phyloP scores from a whole-genome alignment of 495 filamentous ascomycete genomes.

The Sporormia fimetaria region DNA sequence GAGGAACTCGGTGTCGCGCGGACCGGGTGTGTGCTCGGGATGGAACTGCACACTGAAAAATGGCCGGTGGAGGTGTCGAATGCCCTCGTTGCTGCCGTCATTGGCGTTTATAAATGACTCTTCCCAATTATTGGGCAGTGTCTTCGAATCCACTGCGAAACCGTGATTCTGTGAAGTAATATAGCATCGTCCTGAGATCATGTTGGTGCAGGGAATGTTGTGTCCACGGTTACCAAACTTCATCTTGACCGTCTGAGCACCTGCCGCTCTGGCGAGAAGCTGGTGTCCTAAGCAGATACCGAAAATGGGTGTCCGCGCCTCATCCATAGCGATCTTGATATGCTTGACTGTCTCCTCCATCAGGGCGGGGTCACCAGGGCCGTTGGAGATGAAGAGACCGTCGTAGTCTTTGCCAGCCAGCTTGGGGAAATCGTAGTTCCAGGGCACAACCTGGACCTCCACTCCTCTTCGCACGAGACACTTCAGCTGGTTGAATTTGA shows the following conservation, averaged over 20 bases:
- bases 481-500: slow-evolving; percentile 94
- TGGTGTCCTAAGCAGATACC: slow-evolving; percentile 97
- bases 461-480: slow-evolving; percentile 86
- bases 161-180: slow-evolving; percentile 99
- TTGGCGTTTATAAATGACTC: slow-evolving; percentile 97
- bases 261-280: slow-evolving; percentile 79
- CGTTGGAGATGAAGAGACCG: slow-evolving; percentile 94
- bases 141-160: slow-evolving; percentile 74
- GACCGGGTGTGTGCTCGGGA: slow-evolving; percentile 90
- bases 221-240: slow-evolving; percentile 98
- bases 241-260: slow-evolving; percentile 84
- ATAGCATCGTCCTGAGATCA: slow-evolving; percentile 87
- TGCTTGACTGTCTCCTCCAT: slow-evolving; percentile 64
- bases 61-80: slow-evolving; percentile 70
- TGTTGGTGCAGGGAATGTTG: slow-evolving; percentile 95
- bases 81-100: slow-evolving; percentile 94
- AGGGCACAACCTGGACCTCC: slow-evolving; percentile 87
- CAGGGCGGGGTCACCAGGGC: slow-evolving; percentile 86
- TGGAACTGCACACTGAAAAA: slow-evolving; percentile 99
- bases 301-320: slow-evolving; percentile 76
- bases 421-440: slow-evolving; percentile 79
- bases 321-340: slow-evolving; percentile 57
- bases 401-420: slow-evolving; percentile 74
- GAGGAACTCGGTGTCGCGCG: slow-evolving; percentile 89
- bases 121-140: slow-evolving; percentile 66